Percentiles rank a stretch among this genome's conserved stretches.
These are phyloP conservation scores for Picochlorum costavermella DNA, from an alignment of 139 green algal genomes.

Conservation along the genomic window DNA sequence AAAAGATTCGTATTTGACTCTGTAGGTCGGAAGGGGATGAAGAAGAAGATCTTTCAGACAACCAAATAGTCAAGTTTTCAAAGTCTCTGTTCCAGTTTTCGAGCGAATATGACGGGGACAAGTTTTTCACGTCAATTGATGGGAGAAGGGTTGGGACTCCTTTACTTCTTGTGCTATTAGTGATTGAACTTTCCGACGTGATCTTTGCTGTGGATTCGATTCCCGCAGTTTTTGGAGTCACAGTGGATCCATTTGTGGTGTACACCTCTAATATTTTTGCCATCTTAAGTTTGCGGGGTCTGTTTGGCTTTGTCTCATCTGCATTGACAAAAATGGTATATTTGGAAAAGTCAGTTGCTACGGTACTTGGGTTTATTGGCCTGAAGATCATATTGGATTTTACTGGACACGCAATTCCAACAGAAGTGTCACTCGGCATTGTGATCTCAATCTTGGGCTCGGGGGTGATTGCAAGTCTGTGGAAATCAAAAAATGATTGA, in stretches of 20 bases:
- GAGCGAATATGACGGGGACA: slow-evolving; percentile 76
- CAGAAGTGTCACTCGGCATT: slow-evolving; percentile 57
- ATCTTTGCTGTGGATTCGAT: slow-evolving; percentile 96
- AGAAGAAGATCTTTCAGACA: slow-evolving; percentile 67
- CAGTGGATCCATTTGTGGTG: slow-evolving; percentile 94
- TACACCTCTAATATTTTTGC: slow-evolving; percentile 95
- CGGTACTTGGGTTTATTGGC: slow-evolving; percentile 81
- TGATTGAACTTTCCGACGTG: slow-evolving; percentile 89
- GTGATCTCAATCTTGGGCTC: slow-evolving; percentile 55
- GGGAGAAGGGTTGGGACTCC: slow-evolving; percentile 66
- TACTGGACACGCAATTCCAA: slow-evolving; percentile 59
- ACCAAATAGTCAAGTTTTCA: slow-evolving; percentile 73
- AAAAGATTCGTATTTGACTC: not conserved
- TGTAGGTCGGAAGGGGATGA: slow-evolving; percentile 49
- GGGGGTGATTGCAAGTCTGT: slow-evolving; percentile 61
- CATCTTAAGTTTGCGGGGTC: slow-evolving; percentile 66
- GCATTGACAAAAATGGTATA: slow-evolving; percentile 39
- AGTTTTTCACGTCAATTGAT: slow-evolving; percentile 78
- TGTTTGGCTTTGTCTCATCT: slow-evolving; percentile 63
- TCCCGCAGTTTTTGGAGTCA: slow-evolving; percentile 87
- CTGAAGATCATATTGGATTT: slow-evolving; percentile 75
- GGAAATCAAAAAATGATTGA: no score
- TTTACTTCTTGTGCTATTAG: slow-evolving; percentile 82
- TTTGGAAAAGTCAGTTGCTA: slow-evolving; percentile 77
- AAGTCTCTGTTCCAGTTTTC: slow-evolving; percentile 36